Base-by-base conservation (phyloP, 2,329 filamentous ascomycete species). In the Teratosphaeria zuluensis region DNA sequence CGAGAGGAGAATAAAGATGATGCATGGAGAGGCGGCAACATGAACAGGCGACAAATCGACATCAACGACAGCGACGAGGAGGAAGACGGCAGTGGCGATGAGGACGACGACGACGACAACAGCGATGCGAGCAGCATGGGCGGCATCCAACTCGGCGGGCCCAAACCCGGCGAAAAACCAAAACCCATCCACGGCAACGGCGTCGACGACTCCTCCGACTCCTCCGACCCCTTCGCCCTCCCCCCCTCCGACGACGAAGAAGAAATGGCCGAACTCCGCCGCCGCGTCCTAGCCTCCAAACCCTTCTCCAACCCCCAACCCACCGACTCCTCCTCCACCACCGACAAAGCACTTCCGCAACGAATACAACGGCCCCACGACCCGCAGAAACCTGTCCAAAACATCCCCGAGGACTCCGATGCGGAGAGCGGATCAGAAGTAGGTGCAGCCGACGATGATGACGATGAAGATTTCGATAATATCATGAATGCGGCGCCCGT, bases 401-500 rank as follows among this genome's bases (percentile, higher is more conserved):
- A 58, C 1, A 59, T 62, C 8, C 55, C 68, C 11, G 62, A 64
- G 30, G 87, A 89, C 58, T 83, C 84, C 0, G 84, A 89, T 56
- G 82, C 82, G 2, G 84, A 88, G 68, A 85, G 88, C 1, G 88
- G 88, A 61, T 89, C 86, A 3, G 88, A 90, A 62, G 83, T 87
- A 58, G 81, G 77, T 9, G 63, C 57, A 6, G 84, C n/a, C n/a
- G n/a, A 79, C 1, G 82, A 84, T 16, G 87, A 94, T 57, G 88
- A 88, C 53, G 87, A 94, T 57, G 88, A 88, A 53, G 87, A 90
- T 55, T 96, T 97, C 69, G 92, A 97, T 69, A 87, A 87, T 64
- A 95, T 99, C 73, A 95, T 96, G 69, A 85, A 92, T 66, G 92
- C 94, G 0, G 92, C 90, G 2, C 90, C 90, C 0, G 84, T 95